Percentiles rank a stretch among this genome's conserved stretches.
phyloP scores from a whole-genome alignment of 108 stramenopile genomes.

The Conticribra guillardii region DNA sequence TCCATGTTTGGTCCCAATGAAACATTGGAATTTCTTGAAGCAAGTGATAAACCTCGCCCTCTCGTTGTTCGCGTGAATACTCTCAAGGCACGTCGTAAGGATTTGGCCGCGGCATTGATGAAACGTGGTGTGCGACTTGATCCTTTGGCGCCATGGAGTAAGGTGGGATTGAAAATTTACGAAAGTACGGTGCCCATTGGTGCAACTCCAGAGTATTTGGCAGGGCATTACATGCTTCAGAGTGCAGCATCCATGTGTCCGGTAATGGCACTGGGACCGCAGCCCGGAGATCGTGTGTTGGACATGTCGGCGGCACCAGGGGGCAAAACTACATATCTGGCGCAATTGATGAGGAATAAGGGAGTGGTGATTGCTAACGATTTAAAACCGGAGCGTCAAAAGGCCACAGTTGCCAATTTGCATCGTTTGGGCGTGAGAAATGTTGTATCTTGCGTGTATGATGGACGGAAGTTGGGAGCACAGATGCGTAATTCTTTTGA shows the following conservation, averaged over 20 bases:
- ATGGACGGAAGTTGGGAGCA: constrained; percentile 90
- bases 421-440: constrained; percentile 97
- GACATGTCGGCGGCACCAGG: constrained; percentile 99
- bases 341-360: constrained; percentile 97
- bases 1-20: constrained; percentile 94
- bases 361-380: constrained; percentile 97
- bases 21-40: constrained; percentile 95
- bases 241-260: constrained; percentile 98
- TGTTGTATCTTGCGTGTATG: constrained; percentile 91
- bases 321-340: constrained; percentile 97
- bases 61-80: constrained; percentile 98
- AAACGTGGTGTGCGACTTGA: constrained; percentile 97
- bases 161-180: constrained; percentile 97
- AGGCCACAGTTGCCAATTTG: constrained; percentile 97
- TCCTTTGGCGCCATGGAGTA: constrained; percentile 97
- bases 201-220: constrained; percentile 99
- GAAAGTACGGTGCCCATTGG: constrained; percentile 98
- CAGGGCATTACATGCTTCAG: constrained; percentile 99
- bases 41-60: constrained; percentile 94
- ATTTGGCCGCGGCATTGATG: constrained; percentile 95
- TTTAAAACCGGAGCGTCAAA: constrained; percentile 91
- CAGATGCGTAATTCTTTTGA: constrained; percentile 92
- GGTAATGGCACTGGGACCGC: constrained; percentile 93
- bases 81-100: constrained; percentile 96
- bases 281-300: constrained; percentile 94